These are phyloP conservation scores for Apium graveolens DNA, from an alignment of 129 eudicot species.

Conservation along the genomic window DNA sequence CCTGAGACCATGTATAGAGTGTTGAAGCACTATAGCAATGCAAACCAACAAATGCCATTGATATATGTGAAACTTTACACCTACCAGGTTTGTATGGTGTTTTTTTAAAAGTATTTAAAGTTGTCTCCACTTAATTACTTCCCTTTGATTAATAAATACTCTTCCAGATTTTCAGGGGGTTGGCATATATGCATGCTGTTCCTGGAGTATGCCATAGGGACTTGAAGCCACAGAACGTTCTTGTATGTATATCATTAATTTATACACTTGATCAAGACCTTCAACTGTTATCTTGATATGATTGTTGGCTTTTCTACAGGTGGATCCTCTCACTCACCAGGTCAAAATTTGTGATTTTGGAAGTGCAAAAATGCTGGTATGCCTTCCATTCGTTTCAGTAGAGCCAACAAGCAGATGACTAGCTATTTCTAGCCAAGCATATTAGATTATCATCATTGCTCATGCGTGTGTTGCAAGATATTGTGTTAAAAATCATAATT, in stretches of 20 bases:
- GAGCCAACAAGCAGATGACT: background rate
- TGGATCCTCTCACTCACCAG: slow-evolving; percentile 69
- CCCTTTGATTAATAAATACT: slow-evolving; percentile 9
- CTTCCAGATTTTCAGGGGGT: slow-evolving; percentile 79
- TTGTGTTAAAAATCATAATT: no score
- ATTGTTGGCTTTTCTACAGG: slow-evolving; percentile 32
- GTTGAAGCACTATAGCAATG: slow-evolving; percentile 57
- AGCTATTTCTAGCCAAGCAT: background rate
- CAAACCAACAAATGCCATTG: slow-evolving; percentile 82
- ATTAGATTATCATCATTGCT: background rate
- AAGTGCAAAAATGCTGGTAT: slow-evolving; percentile 89
- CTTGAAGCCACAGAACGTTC: no score
- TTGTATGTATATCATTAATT: no score
- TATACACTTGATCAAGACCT: no score
- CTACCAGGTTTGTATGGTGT: slow-evolving; percentile 57
- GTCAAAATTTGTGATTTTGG: slow-evolving; percentile 95
- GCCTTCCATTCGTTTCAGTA: slow-evolving; percentile 12
- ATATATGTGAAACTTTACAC: slow-evolving; percentile 81
- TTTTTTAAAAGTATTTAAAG: background rate
- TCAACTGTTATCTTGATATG: background rate
- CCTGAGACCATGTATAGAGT: slow-evolving; percentile 76
- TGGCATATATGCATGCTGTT: slow-evolving; percentile 90
- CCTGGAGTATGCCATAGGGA: slow-evolving; percentile 78
- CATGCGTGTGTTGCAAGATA: background rate
- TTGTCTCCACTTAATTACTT: background rate